These are phyloP conservation scores for Fibroporia radiculosa DNA, from an alignment of 768 basidiomycete genomes.

Conservation along the genomic window DNA sequence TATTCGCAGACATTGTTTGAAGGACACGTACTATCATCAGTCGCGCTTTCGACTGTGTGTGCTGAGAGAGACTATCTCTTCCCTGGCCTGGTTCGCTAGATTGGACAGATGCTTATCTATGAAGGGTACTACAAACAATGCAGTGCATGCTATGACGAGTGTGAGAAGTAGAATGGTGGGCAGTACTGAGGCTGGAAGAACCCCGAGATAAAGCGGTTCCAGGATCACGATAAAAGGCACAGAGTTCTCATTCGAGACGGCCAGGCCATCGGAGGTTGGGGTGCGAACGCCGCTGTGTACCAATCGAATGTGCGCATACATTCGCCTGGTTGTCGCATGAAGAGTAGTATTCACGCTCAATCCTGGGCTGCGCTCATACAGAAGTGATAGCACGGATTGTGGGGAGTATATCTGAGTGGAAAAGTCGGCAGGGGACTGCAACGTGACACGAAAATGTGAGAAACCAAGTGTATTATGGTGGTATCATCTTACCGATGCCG, in stretches of 20 bases:
- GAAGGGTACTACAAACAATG: constrained; percentile 13
- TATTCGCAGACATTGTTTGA: too few relatives aligned
- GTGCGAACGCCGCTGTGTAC: constrained; percentile 45
- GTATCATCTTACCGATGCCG: constrained; percentile 23
- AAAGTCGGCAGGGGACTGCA: constrained; percentile 39
- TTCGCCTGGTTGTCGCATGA: constrained; percentile 27
- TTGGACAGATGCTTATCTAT: constrained; percentile 7
- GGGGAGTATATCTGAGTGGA: constrained; percentile 32
- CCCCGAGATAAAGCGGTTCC: constrained; percentile 53
- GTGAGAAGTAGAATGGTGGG: constrained; percentile 26
- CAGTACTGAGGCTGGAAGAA: constrained; percentile 48
- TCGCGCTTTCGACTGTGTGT: too few relatives aligned
- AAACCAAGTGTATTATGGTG: background rate
- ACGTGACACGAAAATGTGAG: background rate
- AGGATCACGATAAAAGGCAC: constrained; percentile 47
- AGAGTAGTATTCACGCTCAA: background rate
- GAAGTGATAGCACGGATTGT: constrained; percentile 14
- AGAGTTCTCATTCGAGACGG: constrained; percentile 9
- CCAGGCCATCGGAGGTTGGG: constrained; percentile 22
- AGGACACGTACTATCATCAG: too few relatives aligned
- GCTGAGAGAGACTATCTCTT: constrained; percentile 9
- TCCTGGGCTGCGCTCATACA: background rate
- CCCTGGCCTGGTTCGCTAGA: constrained; percentile 10
- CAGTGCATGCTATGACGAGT: constrained; percentile 21
- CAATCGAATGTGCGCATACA: constrained; percentile 52